Evolutionary conservation across 176 grass and related monocot species (phyloP), one percentile per base, ranked within the genome.

Genomic region (Aegilops bicornis): DNA sequence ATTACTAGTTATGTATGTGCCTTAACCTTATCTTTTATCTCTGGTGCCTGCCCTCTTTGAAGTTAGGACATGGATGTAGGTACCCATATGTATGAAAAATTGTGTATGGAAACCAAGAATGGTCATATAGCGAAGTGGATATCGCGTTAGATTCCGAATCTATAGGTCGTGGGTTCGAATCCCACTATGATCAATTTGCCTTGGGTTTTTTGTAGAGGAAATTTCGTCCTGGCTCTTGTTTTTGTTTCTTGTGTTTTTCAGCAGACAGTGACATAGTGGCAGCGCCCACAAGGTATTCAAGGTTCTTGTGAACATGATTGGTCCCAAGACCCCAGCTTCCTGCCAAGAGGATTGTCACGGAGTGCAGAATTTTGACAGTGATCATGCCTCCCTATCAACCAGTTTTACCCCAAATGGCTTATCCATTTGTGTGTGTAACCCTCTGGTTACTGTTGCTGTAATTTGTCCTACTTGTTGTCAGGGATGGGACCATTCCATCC

Each of bases 71-170:
- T 84, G 69, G 43, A 69, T 81, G 39, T 42, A 32, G 16, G 15
- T 63, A 15, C 13, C 61, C 69, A 60, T 6, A 19, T 27, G n/a
- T 63, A 84, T 77, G 23, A 71, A 54, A 88, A 88, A 35, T 42
- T n/a, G 10, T 64, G 50, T 42, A 1, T 36, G 7, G 47, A 69
- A 82, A 35, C 45, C 87, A 93, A 32, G 33, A 77, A 59, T 6
- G 93, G 20, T 98, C 96, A 92, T 94, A 95, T 98, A 98, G 89
- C 91, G 89, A 91, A 98, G 95, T 92, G 95, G 95, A 95, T 98
- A 98, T 98, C 91, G 95, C 93, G 88, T 95, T 98, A 93, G 93
- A 95, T 91, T 98, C 96, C 93, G 96, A 91, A 98, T 98, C 96
- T 98, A 95, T 92, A 98, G 89, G 93, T 92, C 91, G 93, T 98